Percentiles rank a stretch among this genome's conserved stretches.
phyloP scores from a whole-genome alignment of 441 rosid genomes.

The Gossypium davidsonii region DNA sequence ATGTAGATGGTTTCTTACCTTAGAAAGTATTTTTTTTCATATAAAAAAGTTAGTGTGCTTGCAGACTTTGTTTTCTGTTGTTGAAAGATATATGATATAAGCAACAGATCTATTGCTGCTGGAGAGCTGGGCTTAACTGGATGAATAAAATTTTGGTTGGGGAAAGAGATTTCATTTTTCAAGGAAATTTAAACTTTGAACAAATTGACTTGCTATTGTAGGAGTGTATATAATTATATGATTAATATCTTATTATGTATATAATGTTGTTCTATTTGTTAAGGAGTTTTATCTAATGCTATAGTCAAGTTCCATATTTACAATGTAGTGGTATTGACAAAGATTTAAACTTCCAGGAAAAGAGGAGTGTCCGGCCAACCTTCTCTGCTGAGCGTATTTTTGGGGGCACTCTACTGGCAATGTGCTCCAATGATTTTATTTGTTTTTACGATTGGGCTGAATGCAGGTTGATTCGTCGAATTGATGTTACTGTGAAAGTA shows the following conservation, averaged over 20 bases:
- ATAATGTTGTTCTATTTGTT: neutral
- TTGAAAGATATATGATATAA: neutral
- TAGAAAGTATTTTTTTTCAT: neutral
- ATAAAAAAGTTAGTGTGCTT: neutral
- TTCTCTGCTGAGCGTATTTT: conserved; percentile 87
- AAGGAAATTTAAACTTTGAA: neutral
- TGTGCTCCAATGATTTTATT: conserved; percentile 96
- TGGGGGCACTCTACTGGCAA: conserved; percentile 88
- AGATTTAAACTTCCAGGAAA: conserved; percentile 63
- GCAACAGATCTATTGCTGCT: neutral
- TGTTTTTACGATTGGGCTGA: conserved; percentile 99
- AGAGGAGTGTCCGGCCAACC: conserved; percentile 80
- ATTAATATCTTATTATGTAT: neutral
- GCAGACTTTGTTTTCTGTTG: neutral
- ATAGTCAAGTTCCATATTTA: neutral
- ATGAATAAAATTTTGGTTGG: neutral
- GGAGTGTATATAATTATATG: neutral
- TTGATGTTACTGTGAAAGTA: conserved; percentile 95
- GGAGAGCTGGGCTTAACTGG: neutral
- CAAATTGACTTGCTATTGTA: neutral
- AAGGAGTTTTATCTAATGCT: neutral
- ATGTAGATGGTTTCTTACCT: neutral
- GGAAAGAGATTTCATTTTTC: neutral
- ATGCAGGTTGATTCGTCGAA: conserved; percentile 90
- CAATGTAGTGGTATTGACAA: conserved; percentile 9